Evolutionary conservation across 2,329 filamentous ascomycete species (phyloP), one percentile per base, ranked within the genome.

Genomic region (Ilyonectria robusta): DNA sequence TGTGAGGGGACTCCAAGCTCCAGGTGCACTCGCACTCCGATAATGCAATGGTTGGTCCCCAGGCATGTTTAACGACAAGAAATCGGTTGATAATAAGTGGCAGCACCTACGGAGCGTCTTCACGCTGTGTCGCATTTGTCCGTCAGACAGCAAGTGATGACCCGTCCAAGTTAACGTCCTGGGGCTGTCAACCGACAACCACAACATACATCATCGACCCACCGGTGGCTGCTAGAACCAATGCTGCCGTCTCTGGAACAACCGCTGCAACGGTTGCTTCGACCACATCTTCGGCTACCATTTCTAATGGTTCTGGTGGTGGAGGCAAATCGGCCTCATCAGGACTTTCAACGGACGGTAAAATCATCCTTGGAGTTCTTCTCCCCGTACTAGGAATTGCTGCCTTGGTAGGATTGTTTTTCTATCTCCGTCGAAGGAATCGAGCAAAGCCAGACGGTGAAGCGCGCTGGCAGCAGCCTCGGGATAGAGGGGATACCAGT

Each of bases 121-220:
- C 48, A 3, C 17, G 19, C 8, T 61, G 59, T 23, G 17, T 61
- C 0, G 17, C 53, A n/a, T 61, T 61, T 23, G 47, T 61, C n/a
- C 42, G 53, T 17, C 48, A 54, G 46, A 54, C 48, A 9, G 47
- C 33, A 0, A 5, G 42, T 4, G n/a, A 55, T 33, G 62, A 65
- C n/a, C 29, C 26, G 1, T 23, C 50, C 23, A 60, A 65, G 21
- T 13, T 65, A 2, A 65, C 62, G 2, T 65, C 62, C 7, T 65
- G 62, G 62, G 62, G 50, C 6, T 51, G 21, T 58, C 31, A 26
- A n/a, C 9, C 33, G 46, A 50, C 42, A 15, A 15, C 31, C 7
- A 55, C 57, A 23, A 46, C 42, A 35, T 60, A 31, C 33, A 19
- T 35, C 13, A 40, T 65, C n/a, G 8, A 44, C 6, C 62, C 62